phyloP scores from a whole-genome alignment of 306 rosid species.

The Castanospermum australe region DNA sequence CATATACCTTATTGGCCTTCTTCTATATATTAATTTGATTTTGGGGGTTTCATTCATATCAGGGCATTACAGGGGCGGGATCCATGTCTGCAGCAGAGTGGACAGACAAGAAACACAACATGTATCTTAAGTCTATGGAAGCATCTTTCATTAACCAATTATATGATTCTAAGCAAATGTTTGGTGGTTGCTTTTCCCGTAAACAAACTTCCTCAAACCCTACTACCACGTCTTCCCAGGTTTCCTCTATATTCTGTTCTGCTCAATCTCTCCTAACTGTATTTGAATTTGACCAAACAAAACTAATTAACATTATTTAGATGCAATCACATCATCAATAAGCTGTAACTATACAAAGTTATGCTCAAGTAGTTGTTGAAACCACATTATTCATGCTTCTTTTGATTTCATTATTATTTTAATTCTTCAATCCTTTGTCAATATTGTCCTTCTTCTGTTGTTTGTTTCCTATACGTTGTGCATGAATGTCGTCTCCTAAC shows the following conservation, averaged over 20 bases:
- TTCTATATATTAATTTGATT: neutral
- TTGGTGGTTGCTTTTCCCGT: conserved; percentile 15
- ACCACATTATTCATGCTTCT: no score
- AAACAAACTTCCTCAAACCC: neutral
- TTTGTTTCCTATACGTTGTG: no score
- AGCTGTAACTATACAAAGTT: no score
- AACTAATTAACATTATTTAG: no score
- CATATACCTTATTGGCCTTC: neutral
- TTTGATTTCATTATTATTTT: neutral
- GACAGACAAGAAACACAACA: conserved; percentile 63
- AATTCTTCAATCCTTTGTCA: no score
- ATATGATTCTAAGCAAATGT: conserved; percentile 36
- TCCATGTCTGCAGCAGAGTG: conserved; percentile 46
- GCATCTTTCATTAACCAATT: conserved; percentile 53
- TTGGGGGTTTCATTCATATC: neutral
- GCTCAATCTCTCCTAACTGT: neutral
- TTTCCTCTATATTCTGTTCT: neutral
- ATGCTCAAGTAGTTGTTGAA: no score
- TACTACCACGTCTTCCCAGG: conserved; percentile 44
- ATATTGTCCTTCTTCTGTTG: no score
- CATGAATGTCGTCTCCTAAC: no score
- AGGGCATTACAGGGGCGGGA: conserved; percentile 36
- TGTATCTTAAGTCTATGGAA: conserved; percentile 65
- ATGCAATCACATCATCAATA: no score
- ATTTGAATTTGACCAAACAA: no score